Conservation (phyloP, 306 rosid genomes). For the Pterocarpus santalinus region DNA sequence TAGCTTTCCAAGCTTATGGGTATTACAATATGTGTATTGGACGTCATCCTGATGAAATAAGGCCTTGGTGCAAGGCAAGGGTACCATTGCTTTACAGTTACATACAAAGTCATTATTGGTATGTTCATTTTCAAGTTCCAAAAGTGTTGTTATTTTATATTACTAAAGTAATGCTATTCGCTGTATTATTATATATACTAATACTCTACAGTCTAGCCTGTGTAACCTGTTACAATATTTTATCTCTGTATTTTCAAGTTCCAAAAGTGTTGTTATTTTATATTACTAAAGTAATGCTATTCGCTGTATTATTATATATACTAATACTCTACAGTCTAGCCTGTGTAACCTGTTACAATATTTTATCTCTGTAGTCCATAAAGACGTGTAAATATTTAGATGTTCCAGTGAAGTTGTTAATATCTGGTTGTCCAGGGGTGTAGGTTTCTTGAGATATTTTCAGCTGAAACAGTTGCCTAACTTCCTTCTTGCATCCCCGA, state of each 20-base stretch:
- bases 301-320: constrained; percentile 4
- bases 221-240: constrained; percentile 10
- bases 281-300: constrained; percentile 24
- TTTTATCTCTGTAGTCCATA: constrained; percentile 20
- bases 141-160: constrained; percentile 30
- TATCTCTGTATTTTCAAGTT: constrained; percentile 22
- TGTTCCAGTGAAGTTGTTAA: constrained; percentile 38
- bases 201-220: background rate
- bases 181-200: background rate
- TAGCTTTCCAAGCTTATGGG: constrained; percentile 89
- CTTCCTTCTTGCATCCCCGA: constrained; percentile 88
- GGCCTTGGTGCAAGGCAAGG: constrained; percentile 96
- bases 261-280: constrained; percentile 22
- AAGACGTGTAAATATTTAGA: constrained; percentile 32
- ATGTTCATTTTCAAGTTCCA: constrained; percentile 46
- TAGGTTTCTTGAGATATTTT: constrained; percentile 89
- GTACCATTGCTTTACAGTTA: constrained; percentile 82
- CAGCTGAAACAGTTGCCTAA: constrained; percentile 89
- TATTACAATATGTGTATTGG: constrained; percentile 79
- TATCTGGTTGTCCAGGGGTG: constrained; percentile 74
- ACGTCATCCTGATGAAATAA: constrained; percentile 60
- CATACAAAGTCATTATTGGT: constrained; percentile 95
- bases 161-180: constrained; percentile 22
- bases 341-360: constrained; percentile 7
- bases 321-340: background rate